A percentile compares a stretch with the other conserved stretches of the same genome.
Evolutionary conservation across 139 green algal species (phyloP).

Genomic region (Tetraselmis striata): DNA sequence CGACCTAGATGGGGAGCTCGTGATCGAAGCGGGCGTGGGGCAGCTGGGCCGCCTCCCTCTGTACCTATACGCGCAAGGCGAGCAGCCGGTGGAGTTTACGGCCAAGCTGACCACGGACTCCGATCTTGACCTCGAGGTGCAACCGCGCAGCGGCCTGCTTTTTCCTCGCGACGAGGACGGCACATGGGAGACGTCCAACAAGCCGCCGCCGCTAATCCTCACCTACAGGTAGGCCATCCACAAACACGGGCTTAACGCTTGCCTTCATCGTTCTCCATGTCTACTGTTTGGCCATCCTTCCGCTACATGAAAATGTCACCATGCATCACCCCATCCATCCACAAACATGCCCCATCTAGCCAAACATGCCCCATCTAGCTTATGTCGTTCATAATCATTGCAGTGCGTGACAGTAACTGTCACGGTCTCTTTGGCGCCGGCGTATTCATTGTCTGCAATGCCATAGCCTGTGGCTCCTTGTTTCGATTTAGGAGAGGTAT

Average conservation of each 20-base stretch:
- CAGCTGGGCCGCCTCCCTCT: not conserved
- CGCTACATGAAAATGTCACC: not conserved
- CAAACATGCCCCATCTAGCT: too few species aligned
- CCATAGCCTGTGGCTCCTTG: too few species aligned
- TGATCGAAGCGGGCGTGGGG: conserved; percentile 11
- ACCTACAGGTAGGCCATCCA: not conserved
- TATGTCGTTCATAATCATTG: too few species aligned
- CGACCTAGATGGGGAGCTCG: conserved; percentile 19
- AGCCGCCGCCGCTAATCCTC: not conserved
- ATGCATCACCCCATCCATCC: not conserved
- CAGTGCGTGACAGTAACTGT: too few species aligned
- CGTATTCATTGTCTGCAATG: too few species aligned
- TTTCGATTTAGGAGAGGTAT: too few species aligned
- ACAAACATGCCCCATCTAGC: too few species aligned
- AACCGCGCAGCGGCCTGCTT: not conserved
- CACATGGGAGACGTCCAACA: not conserved
- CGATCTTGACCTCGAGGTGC: conserved; percentile 10
- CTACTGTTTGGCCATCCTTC: not conserved
- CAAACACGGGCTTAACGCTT: too few species aligned
- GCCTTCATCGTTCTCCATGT: too few species aligned
- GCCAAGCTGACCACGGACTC: conserved; percentile 16
- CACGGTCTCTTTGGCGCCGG: not conserved
- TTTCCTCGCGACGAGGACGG: not conserved
- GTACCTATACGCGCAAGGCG: not conserved
- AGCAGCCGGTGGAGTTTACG: conserved; percentile 3